phyloP scores from a whole-genome alignment of 164 flowering plant genomes.

The Annona squamosa region DNA sequence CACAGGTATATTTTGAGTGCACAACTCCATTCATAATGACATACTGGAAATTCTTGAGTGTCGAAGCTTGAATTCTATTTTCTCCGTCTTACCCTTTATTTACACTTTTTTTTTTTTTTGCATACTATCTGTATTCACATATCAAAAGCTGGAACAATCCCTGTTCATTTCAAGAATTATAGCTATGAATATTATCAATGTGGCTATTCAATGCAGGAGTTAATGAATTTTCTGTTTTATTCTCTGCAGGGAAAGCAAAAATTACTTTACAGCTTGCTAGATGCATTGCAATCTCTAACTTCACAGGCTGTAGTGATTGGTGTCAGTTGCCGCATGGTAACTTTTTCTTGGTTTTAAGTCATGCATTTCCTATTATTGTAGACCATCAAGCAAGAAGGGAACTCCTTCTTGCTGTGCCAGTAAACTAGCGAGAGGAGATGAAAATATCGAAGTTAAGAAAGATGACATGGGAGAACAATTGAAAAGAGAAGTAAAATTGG shows the following conservation, averaged over 20 bases:
- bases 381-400: not conserved
- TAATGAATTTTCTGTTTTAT: not conserved
- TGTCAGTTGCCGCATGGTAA: conserved; percentile 85
- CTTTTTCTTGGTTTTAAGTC: conserved; percentile 7
- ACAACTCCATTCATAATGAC: not conserved
- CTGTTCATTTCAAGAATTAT: not conserved
- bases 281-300: conserved; percentile 91
- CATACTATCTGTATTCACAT: not conserved
- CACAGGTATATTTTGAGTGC: conserved; percentile 50
- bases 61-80: not conserved
- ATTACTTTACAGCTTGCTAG: conserved; percentile 83
- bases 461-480: not conserved
- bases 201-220: not conserved
- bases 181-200: not conserved
- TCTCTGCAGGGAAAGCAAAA: conserved; percentile 83
- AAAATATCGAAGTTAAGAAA: not conserved
- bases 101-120: not conserved
- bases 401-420: not conserved
- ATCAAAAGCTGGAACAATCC: not conserved
- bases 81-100: not conserved
- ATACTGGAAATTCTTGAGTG: not conserved
- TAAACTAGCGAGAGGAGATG: not conserved
- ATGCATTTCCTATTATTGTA: not conserved
- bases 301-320: conserved; percentile 98
- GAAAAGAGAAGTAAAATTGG: too few species aligned